Base-by-base conservation (phyloP, 306 rosid species). In the Dalbergia cochinchinensis region DNA sequence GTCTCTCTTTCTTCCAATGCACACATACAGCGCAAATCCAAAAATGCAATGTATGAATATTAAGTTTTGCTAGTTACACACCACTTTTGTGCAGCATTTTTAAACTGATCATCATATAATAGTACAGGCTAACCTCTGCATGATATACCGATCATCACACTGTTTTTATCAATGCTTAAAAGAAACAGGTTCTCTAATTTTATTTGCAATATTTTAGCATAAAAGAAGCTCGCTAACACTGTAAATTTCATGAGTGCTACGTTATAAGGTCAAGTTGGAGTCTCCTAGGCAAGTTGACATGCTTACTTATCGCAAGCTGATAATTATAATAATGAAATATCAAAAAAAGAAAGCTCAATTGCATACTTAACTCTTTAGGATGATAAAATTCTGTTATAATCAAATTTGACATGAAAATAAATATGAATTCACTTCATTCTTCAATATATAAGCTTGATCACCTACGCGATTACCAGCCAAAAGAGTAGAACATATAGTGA, bases 401-500 rank as follows among this genome's bases (percentile, higher is more conserved):
- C 58, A 62, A 61, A 67, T 65, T 66, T 61, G 69, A 58, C 58
- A 39, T 48, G 31, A 59, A 62, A 78, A 78, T 60, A 66, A 73
- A 15, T 79, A 78, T 9, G 67, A 84, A 74, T 44, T 34, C 51
- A 74, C 5, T 31, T 74, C 50, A 83, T 37, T 19, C 69, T 60
- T 74, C 58, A 72, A 34, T 13, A 65, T 42, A 64, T 26, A 26
- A 71, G 26, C 65, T 16, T 13, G 7, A 59, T 31, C 37, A 58
- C 59, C 59, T 20, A 66, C 53, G 41, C 20, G 26, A 15, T 11
- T 5, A 54, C 9, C 57, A 33, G 18, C 47, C 48, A 51, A 53
- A 51, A 35, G 8, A 0, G 78, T 39, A 65, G 22, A 59, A 59
- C 44, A 59, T 22, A n/a, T 41, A 20, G 22, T 20, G 80, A 74